These are phyloP conservation scores for Ampelocalamus luodianensis DNA, from an alignment of 176 grass and related monocot species.

Conservation along the genomic window DNA sequence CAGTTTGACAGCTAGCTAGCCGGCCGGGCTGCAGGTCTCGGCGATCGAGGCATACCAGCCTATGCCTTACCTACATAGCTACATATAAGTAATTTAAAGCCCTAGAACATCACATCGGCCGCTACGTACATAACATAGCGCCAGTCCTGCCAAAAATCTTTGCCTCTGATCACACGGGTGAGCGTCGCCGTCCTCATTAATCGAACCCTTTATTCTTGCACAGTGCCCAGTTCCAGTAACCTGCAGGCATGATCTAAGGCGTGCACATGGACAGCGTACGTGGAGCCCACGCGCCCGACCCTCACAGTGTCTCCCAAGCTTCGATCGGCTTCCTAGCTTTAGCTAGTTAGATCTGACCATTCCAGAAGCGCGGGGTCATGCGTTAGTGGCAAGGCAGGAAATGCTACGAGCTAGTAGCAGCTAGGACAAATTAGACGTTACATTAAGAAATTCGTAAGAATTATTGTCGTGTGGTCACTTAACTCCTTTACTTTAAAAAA, in stretches of 20 bases:
- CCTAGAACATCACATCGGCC: conserved; percentile 49
- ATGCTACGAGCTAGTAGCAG: too few species aligned
- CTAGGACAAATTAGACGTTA: too few species aligned
- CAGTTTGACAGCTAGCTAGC: neutral
- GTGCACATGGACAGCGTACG: conserved; percentile 21
- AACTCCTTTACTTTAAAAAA: too few species aligned
- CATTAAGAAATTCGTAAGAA: too few species aligned
- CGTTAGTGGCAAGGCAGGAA: too few species aligned
- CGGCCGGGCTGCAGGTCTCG: neutral
- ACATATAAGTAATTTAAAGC: conserved; percentile 38
- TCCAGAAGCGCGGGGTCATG: too few species aligned
- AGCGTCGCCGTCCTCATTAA: conserved; percentile 51
- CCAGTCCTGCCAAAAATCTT: conserved; percentile 44
- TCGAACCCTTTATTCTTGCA: conserved; percentile 45
- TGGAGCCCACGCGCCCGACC: conserved; percentile 27
- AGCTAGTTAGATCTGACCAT: neutral
- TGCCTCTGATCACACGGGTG: conserved; percentile 51
- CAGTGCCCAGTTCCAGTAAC: conserved; percentile 41
- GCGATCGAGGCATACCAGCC: conserved; percentile 18
- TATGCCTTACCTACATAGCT: neutral
- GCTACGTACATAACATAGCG: conserved; percentile 26
- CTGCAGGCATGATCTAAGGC: conserved; percentile 32
- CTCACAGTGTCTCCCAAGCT: conserved; percentile 15
- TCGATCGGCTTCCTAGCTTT: conserved; percentile 15
- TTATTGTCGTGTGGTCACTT: too few species aligned